Base-by-base conservation (phyloP, 2,329 filamentous ascomycete genomes). In the Ustulina deusta region DNA sequence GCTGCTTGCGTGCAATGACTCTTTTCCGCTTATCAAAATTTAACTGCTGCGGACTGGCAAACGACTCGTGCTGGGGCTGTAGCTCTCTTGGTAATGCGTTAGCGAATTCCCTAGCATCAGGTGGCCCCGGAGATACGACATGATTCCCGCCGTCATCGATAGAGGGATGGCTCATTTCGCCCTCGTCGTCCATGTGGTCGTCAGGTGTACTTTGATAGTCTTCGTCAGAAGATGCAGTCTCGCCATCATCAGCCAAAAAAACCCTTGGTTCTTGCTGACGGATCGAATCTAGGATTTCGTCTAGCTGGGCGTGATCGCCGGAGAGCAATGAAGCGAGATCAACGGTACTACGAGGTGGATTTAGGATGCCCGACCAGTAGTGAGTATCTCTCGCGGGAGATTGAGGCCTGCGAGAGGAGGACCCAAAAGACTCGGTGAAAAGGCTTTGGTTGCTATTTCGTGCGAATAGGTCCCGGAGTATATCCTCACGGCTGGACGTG, bases 401-500 rank as follows among this genome's bases (percentile, higher is more conserved):
- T 48, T 73, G 74, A 25, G 72, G 62, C 46, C 67, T 72, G 56
- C 74, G 73, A 17, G 74, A 75, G 6, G 74, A 71, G 2, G 74
- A 73, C 20, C 74, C 74, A 59, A 78, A 78, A 5, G 77, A 78
- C 56, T 78, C 77, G 25, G 77, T 78, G 32, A 79, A 78, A 10
- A 76, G 65, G 61, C 76, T 74, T 15, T 76, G 78, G 56, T 73
- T 77, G 62, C 66, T 73, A 61, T 71, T 75, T 48, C 76, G 75
- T 34, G 74, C 73, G 58, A 88, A 87, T 3, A 88, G 75, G 22
- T 82, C 84, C 13, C 82, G 83, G 62, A 93, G 81, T 38, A 92
- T 85, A 27, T 88, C 85, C 67, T 89, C 84, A 66, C 89, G 85
- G 72, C 86, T 83, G 5, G 87, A 86, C 1, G 83, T 87, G 74